Evolutionary conservation across 306 rosid species (phyloP).

Genomic region (Quercus wislizeni): DNA sequence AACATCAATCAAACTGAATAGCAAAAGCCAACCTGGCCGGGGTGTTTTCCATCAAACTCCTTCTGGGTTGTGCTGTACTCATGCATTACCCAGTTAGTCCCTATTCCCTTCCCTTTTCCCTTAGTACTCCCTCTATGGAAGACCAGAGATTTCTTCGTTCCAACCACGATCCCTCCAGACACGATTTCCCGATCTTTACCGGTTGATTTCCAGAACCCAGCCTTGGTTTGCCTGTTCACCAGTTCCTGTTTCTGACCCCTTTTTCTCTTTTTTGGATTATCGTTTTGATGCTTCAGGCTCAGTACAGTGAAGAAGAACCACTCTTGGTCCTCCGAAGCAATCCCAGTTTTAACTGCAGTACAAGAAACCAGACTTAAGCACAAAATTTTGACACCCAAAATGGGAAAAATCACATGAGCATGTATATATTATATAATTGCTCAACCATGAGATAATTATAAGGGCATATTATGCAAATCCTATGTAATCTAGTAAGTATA

Average conservation of each 20-base stretch:
- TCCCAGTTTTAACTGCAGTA: constrained; percentile 57
- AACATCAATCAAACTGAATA: not conserved
- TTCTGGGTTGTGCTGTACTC: constrained; percentile 71
- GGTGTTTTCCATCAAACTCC: constrained; percentile 91
- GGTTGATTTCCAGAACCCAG: constrained; percentile 94
- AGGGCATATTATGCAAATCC: too few relatives aligned
- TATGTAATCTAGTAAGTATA: not conserved
- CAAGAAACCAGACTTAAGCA: constrained; percentile 1
- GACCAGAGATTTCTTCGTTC: constrained; percentile 89
- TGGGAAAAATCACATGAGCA: not conserved
- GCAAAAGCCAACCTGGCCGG: constrained; percentile 65
- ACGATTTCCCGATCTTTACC: constrained; percentile 85
- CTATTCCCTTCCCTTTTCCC: constrained; percentile 44
- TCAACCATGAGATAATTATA: too few relatives aligned
- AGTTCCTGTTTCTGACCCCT: too few relatives aligned
- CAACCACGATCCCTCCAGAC: constrained; percentile 61
- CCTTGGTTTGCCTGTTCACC: constrained; percentile 64
- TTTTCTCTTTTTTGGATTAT: constrained; percentile 44
- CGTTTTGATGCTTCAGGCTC: constrained; percentile 84
- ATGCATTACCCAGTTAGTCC: constrained; percentile 90
- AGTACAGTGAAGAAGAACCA: constrained; percentile 97
- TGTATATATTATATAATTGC: too few relatives aligned
- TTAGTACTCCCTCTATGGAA: constrained; percentile 90
- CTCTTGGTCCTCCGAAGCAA: constrained; percentile 78
- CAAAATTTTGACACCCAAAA: not conserved